Evolutionary conservation across 2,329 filamentous ascomycete species (phyloP).

Genomic region (Sclerotiophoma versabilis): DNA sequence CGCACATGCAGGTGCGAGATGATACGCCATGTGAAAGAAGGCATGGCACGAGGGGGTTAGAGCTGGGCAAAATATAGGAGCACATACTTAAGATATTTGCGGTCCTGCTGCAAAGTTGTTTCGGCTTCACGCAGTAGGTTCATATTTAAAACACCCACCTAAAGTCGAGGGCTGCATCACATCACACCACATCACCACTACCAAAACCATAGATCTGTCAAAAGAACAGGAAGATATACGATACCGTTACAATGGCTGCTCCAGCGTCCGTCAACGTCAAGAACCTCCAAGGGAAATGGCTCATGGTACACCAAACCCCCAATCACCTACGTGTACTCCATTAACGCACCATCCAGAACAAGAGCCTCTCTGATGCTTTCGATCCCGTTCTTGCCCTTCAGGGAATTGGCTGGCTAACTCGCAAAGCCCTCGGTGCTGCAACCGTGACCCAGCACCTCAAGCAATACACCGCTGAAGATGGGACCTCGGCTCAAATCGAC

Average conservation of each 20-base stretch:
- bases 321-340: not conserved
- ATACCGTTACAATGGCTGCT: conserved; percentile 45
- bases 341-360: conserved; percentile 65
- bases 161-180: conserved; percentile 5
- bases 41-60: conserved; percentile 20
- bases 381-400: conserved; percentile 73
- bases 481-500: conserved; percentile 65
- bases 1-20: conserved; percentile 23
- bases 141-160: conserved; percentile 1
- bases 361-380: conserved; percentile 71
- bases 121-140: not conserved
- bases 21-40: conserved; percentile 22
- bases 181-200: conserved; percentile 1
- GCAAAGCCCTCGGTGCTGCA: conserved; percentile 74
- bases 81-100: conserved; percentile 21
- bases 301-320: conserved; percentile 38
- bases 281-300: conserved; percentile 49
- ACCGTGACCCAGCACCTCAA: conserved; percentile 71
- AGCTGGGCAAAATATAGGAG: conserved; percentile 13
- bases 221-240: not conserved
- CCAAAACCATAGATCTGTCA: not conserved
- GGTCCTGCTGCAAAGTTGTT: not conserved
- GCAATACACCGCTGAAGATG: conserved; percentile 31
- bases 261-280: conserved; percentile 44
- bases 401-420: conserved; percentile 66